Conservation (phyloP, 2,329 filamentous ascomycete genomes). For the Botryotinia globosa region DNA sequence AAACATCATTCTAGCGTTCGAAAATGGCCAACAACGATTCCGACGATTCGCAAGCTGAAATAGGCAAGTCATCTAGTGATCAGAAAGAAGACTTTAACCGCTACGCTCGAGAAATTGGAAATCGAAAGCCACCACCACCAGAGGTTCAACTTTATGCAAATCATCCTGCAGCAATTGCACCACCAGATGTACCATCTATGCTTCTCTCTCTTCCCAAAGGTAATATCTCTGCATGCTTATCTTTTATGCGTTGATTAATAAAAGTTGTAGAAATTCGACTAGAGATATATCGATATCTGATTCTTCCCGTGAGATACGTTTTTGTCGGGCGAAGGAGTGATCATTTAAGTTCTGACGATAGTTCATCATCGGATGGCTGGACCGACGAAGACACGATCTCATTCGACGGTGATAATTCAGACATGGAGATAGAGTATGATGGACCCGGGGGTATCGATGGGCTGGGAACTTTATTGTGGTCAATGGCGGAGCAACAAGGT, state of each 20-base stretch:
- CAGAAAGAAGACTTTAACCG: background rate
- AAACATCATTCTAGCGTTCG: background rate
- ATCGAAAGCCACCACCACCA: no score
- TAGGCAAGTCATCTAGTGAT: background rate
- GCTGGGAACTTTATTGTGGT: background rate
- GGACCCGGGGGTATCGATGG: background rate
- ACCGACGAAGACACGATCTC: conserved; percentile 14
- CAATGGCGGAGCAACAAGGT: background rate
- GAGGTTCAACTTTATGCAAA: background rate
- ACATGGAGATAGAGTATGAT: conserved; percentile 2
- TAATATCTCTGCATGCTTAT: background rate
- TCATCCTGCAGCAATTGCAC: background rate
- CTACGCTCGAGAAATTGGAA: background rate
- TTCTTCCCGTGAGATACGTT: conserved; percentile 3
- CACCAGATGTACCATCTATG: background rate
- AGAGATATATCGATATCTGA: conserved; percentile 20
- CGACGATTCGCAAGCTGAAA: no score
- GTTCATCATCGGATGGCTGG: background rate
- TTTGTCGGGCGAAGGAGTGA: background rate
- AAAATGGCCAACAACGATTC: background rate
- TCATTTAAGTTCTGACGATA: background rate
- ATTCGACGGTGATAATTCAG: conserved; percentile 3
- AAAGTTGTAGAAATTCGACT: conserved; percentile 11
- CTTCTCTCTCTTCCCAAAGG: background rate
- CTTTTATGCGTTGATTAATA: background rate